phyloP scores from a whole-genome alignment of 2,329 filamentous ascomycete genomes.

The Epichloe amarillans region DNA sequence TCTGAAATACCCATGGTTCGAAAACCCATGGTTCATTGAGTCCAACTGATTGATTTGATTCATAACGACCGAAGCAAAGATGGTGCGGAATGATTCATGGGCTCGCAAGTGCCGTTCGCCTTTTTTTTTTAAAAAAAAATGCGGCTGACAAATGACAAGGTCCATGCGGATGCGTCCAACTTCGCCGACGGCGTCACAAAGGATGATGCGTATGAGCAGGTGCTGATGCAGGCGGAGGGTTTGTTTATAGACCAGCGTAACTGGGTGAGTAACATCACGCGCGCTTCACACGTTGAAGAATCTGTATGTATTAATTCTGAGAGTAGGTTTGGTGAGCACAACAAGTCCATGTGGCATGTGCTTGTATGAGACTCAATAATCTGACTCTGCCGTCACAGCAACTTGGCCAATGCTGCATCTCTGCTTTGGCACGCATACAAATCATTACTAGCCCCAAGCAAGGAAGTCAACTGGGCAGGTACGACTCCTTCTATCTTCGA shows the following conservation, averaged over 20 bases:
- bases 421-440: constrained; percentile 71
- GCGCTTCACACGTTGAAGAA: background rate
- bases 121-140: too few relatives aligned
- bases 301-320: background rate
- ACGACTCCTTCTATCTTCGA: constrained; percentile 5
- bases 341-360: background rate
- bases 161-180: constrained; percentile 68
- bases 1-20: background rate
- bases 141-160: constrained; percentile 31
- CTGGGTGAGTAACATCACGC: constrained; percentile 45
- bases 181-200: constrained; percentile 56
- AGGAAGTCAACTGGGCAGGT: constrained; percentile 66
- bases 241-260: constrained; percentile 63
- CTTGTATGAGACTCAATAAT: background rate
- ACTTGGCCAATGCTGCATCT: constrained; percentile 62
- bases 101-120: background rate
- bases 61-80: background rate
- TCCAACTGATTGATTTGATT: background rate
- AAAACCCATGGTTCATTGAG: too few relatives aligned
- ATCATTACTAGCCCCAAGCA: constrained; percentile 52
- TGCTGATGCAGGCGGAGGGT: constrained; percentile 55
- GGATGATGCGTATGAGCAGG: constrained; percentile 59
- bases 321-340: constrained; percentile 12
- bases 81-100: background rate
- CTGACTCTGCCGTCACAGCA: constrained; percentile 32